Evolutionary conservation across 805 yeast species (phyloP), one percentile per base, ranked within the genome.

Genomic region (Candida sonorensis): DNA sequence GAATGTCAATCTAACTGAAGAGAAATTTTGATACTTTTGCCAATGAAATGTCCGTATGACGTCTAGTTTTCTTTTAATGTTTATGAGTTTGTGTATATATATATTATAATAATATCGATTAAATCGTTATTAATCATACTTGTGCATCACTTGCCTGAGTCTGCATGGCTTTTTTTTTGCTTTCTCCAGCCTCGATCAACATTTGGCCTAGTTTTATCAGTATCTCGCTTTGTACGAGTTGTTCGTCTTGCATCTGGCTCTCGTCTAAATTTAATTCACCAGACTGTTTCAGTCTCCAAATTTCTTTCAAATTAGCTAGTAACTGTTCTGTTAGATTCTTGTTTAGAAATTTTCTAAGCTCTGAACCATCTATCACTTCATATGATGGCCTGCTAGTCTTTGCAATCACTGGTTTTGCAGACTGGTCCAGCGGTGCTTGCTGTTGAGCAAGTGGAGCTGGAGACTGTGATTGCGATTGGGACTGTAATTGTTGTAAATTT

Each of bases 321-420:
- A 73, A 47, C 26, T 66, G 64, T n/a, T 37, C 43, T 1, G 77
- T 69, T 31, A 73, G 45, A 36, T 70, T 58, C 39, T 62, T 51
- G 44, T 73, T 71, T 42, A 73, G 53, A 50, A 69, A 73, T 30
- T 58, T 62, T 36, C 80, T 55, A 7, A 73, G 53, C 0, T 70
- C 61, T 2, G 75, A 67, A 1, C 79, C 80, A 11, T 76, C 78
- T 9, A 72, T 70, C 13, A 69, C 57, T 38, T 69, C 75, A 26
- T 50, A 45, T 3, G 35, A 29, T 3, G 48, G 45, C 31, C 40
- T 50, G 12, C 31, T 37, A 7, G 47, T 30, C 17, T 44, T 43
- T 2, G 39, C 40, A 2, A 33, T 27, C 5, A 19, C 37, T 9
- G 28, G 29, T 7, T 28, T 27, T 4, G n/a, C n/a, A n/a, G n/a